Conservation (phyloP, 768 basidiomycete species). For the Phaeotremella skinneri region DNA sequence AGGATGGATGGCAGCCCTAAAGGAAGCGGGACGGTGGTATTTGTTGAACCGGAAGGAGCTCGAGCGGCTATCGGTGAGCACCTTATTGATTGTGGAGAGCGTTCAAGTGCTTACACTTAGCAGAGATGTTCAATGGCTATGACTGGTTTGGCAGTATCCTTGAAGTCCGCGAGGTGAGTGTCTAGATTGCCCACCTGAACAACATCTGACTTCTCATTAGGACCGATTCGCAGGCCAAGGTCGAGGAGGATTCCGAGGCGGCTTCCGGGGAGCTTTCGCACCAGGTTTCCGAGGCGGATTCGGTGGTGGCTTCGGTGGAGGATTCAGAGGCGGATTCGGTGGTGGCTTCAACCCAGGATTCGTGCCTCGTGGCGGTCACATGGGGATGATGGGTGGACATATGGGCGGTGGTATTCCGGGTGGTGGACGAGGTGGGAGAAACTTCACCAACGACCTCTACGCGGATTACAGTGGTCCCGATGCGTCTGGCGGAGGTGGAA, state of each 20-base stretch:
- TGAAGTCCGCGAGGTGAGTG: slow-evolving; percentile 85
- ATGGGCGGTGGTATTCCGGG: slow-evolving; percentile 57
- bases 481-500: slow-evolving; percentile 53
- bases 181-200: background rate
- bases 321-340: slow-evolving; percentile 51
- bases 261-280: slow-evolving; percentile 2
- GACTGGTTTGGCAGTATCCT: slow-evolving; percentile 95
- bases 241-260: background rate
- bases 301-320: slow-evolving; percentile 55
- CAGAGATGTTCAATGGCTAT: slow-evolving; percentile 94
- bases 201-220: slow-evolving; percentile 11
- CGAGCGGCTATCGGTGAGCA: slow-evolving; percentile 84
- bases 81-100: background rate
- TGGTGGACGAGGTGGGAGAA: slow-evolving; percentile 39
- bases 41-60: slow-evolving; percentile 86
- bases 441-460: slow-evolving; percentile 81
- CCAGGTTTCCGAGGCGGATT: slow-evolving; percentile 53
- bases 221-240: slow-evolving; percentile 45
- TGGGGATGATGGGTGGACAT: slow-evolving; percentile 45
- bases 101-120: background rate
- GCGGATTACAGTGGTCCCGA: slow-evolving; percentile 91
- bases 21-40: slow-evolving; percentile 96
- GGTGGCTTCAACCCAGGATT: slow-evolving; percentile 53
- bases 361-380: slow-evolving; percentile 23
- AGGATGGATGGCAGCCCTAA: slow-evolving; percentile 82